A percentile compares a stretch with the other conserved stretches of the same genome.
phyloP scores from a whole-genome alignment of 2,329 filamentous ascomycete genomes.

The Penicillium sp. region DNA sequence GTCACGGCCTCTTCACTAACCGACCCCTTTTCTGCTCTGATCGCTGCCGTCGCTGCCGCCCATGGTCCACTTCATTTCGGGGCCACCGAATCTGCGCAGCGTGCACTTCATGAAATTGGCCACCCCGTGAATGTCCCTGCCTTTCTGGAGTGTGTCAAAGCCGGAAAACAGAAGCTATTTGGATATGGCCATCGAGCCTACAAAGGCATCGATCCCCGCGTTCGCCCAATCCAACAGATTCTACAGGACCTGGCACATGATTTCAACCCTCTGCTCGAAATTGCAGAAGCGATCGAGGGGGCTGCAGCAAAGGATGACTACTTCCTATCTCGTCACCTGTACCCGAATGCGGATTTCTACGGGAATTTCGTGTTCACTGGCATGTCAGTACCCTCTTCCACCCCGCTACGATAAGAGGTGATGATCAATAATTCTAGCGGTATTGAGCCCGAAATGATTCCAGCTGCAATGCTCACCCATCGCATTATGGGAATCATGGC shows the following conservation, averaged over 20 bases:
- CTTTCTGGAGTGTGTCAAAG: constrained; percentile 31
- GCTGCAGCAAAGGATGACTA: constrained; percentile 28
- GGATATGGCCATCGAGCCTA: constrained; percentile 36
- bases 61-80: constrained; percentile 60
- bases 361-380: constrained; percentile 45
- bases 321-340: constrained; percentile 32
- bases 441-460: constrained; percentile 30
- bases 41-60: constrained; percentile 53
- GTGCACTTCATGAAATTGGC: constrained; percentile 29
- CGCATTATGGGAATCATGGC: constrained; percentile 35
- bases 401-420: constrained; percentile 1
- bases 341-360: constrained; percentile 49
- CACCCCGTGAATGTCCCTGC: constrained; percentile 26
- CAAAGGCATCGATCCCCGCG: constrained; percentile 30
- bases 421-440: constrained; percentile 11
- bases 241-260: constrained; percentile 21
- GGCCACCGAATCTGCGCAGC: constrained; percentile 58
- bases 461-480: constrained; percentile 31
- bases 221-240: constrained; percentile 26
- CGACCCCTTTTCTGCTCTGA: constrained; percentile 54
- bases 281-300: constrained; percentile 29
- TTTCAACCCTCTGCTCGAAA: constrained; percentile 20
- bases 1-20: constrained; percentile 57
- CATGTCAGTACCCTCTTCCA: constrained; percentile 30
- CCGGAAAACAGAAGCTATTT: constrained; percentile 27